A percentile compares a stretch with the other conserved stretches of the same genome.
Conservation (phyloP, 148 eudicot species). For the Limonium bicolor region DNA sequence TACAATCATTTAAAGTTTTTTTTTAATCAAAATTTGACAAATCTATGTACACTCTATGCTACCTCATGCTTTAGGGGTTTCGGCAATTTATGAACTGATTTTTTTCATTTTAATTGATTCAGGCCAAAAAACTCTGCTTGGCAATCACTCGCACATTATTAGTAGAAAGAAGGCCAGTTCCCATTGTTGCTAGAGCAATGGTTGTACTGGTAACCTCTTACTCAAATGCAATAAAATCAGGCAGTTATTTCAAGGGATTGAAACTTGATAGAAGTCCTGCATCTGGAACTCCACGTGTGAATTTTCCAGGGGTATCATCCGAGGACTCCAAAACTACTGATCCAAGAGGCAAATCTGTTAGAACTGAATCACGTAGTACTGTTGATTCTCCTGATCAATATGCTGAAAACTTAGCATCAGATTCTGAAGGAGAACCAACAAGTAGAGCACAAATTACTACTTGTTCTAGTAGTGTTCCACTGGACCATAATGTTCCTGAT, state of each 20-base stretch:
- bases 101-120: slow-evolving; percentile 10
- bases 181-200: slow-evolving; percentile 56
- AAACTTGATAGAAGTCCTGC: slow-evolving; percentile 34
- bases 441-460: slow-evolving; percentile 28
- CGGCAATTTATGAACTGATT: slow-evolving; percentile 5
- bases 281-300: slow-evolving; percentile 23
- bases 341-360: slow-evolving; percentile 28
- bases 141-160: slow-evolving; percentile 43
- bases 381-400: slow-evolving; percentile 18
- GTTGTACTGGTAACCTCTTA: slow-evolving; percentile 62
- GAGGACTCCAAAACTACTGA: slow-evolving; percentile 21
- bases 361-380: slow-evolving; percentile 17
- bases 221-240: slow-evolving; percentile 63
- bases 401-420: slow-evolving; percentile 29
- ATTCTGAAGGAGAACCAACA: slow-evolving; percentile 46
- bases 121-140: slow-evolving; percentile 88
- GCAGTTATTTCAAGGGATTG: slow-evolving; percentile 47
- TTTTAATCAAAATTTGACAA: too few species aligned
- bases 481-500: slow-evolving; percentile 30
- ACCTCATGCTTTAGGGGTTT: too few species aligned
- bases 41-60: too few species aligned
- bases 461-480: slow-evolving; percentile 17
- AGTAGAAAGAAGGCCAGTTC: slow-evolving; percentile 64
- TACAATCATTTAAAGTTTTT: too few species aligned
- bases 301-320: slow-evolving; percentile 13